Evolutionary conservation across 116 monocot species (phyloP), one percentile per base, ranked within the genome.

Genomic region (Trichopus zeylanicus): DNA sequence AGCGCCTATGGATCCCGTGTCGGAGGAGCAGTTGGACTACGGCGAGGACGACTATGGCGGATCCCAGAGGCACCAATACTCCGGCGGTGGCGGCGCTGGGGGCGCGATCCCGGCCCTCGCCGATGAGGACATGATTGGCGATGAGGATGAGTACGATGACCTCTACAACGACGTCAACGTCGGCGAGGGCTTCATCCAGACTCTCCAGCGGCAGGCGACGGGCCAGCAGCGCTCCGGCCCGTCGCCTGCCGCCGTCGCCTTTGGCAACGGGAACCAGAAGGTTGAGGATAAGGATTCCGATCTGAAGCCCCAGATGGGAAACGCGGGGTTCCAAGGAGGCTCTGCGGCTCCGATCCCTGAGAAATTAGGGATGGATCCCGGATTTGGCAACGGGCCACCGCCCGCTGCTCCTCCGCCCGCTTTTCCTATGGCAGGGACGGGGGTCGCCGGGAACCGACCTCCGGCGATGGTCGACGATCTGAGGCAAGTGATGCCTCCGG

Each of bases 111-210:
- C 71, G 4, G 79, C 79, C 23, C 58, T 84, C n/a, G 75, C 61
- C 13, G 84, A 80, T 10, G 85, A 85, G 29, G 75, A 83, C 31
- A 42, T 78, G 48, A 60, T 67, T 48, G 78, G 70, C 1, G 83
- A 84, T 24, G 80, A 85, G 24, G 81, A 85, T 1, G 85, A 85
- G 12, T 85, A 67, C 24, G 85, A 85, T 30, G 85, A 85, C 48
- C 71, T 85, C 19, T 85, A 85, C 61, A 77, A 79, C 47, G 85
- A 81, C 51, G 85, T 81, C 46, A 81, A 85, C 64, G 77, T 81
- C 16, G 81, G 81, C 1, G 81, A 81, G 29, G 62, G 61, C 34
- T 77, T 81, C 65, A 61, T 64, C 51, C 77, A 81, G 61, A 28
- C 51, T 6, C 31, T 53, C 16, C 61, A 61, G 21, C 60, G 38